phyloP scores from a whole-genome alignment of 2,329 filamentous ascomycete species.

The Colletotrichum eremochloae region DNA sequence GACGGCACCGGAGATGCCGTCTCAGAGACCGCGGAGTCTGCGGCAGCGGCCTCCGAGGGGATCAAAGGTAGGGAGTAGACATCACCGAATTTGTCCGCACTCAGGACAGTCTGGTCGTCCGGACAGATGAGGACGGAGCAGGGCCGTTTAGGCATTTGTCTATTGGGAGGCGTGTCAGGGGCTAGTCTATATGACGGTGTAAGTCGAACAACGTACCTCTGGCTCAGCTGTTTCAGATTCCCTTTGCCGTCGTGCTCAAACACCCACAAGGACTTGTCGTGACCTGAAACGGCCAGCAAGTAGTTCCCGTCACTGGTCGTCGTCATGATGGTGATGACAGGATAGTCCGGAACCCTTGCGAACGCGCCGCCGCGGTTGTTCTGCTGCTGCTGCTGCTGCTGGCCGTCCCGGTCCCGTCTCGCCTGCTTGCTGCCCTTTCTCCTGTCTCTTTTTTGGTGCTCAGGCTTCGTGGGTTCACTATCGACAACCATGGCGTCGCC shows the following conservation, averaged over 20 bases:
- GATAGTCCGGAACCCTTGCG: constrained; percentile 61
- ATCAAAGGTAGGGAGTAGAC: constrained; percentile 89
- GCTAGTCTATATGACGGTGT: constrained; percentile 28
- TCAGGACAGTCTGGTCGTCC: constrained; percentile 80
- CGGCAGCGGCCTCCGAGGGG: constrained; percentile 43
- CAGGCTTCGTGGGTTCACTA: constrained; percentile 44
- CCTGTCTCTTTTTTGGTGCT: constrained; percentile 47
- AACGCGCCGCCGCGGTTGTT: constrained; percentile 50
- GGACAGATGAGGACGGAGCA: constrained; percentile 79
- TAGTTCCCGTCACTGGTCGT: constrained; percentile 74
- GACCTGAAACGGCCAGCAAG: constrained; percentile 83
- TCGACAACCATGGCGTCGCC: constrained; percentile 42
- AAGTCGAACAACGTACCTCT: constrained; percentile 67
- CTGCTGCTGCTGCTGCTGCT: constrained; percentile 29
- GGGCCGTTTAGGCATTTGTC: constrained; percentile 90
- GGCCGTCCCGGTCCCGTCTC: constrained; percentile 50
- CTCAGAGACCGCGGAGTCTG: constrained; percentile 40
- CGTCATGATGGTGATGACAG: constrained; percentile 78
- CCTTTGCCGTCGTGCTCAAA: constrained; percentile 76
- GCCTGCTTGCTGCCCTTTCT: constrained; percentile 44
- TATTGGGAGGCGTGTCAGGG: constrained; percentile 56
- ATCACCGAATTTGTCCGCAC: constrained; percentile 96
- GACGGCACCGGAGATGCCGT: constrained; percentile 27
- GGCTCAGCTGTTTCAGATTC: constrained; percentile 75
- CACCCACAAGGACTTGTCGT: constrained; percentile 92